These are phyloP conservation scores for Nosema muscidifuracis DNA, from an alignment of 371 early-diverging fungal genomes.

Conservation along the genomic window DNA sequence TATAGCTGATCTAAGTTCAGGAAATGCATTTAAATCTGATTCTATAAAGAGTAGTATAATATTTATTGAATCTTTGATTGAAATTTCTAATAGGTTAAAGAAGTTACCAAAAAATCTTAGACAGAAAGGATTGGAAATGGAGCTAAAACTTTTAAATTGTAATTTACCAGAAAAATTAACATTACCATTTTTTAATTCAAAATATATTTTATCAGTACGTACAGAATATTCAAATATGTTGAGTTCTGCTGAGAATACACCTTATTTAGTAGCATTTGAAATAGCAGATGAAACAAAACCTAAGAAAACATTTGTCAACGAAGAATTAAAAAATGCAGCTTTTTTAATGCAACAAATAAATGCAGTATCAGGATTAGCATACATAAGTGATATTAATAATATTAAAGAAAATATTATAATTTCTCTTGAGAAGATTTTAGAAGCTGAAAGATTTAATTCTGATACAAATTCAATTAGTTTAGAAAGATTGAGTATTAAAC, in stretches of 20 bases:
- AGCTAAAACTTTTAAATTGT: conserved; percentile 81
- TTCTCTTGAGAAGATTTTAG: conserved; percentile 45
- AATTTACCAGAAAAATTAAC: conserved; percentile 80
- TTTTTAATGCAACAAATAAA: conserved; percentile 40
- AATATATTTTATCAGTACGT: conserved; percentile 71
- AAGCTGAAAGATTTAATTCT: background rate
- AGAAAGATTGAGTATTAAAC: no score
- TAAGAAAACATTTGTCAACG: background rate
- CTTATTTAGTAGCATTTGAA: conserved; percentile 62
- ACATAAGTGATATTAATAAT: conserved; percentile 35
- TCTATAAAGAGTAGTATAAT: conserved; percentile 60
- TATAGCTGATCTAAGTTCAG: conserved; percentile 7
- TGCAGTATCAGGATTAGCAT: conserved; percentile 42
- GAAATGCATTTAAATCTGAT: conserved; percentile 13
- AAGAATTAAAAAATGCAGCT: conserved; percentile 5
- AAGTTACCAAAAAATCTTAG: conserved; percentile 74
- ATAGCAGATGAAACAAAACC: conserved; percentile 22
- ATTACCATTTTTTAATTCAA: conserved; percentile 72
- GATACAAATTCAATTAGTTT: background rate
- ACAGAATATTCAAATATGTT: conserved; percentile 80
- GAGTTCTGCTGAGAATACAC: conserved; percentile 85
- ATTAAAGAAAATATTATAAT: conserved; percentile 44
- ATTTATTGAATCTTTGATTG: conserved; percentile 75
- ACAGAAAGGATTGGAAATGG: conserved; percentile 72
- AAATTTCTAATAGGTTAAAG: conserved; percentile 76